phyloP scores from a whole-genome alignment of 805 yeast genomes.

The Maudiozyma bulderi region DNA sequence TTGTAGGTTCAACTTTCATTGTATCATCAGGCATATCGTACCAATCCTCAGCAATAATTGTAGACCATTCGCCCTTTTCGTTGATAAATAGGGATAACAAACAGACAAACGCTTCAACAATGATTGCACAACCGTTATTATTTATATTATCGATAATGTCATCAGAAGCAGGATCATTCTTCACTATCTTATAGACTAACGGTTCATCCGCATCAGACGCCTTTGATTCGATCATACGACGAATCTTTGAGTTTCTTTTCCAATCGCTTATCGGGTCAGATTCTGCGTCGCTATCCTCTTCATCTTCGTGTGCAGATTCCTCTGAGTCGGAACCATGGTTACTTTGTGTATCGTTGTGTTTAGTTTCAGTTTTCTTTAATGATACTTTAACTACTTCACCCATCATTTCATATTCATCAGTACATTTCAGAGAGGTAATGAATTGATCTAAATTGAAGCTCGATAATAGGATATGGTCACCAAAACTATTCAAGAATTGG shows the following conservation, averaged over 20 bases:
- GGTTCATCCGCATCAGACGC: slow-evolving; percentile 3
- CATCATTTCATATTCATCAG: slow-evolving; percentile 20
- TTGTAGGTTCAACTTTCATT: neutral
- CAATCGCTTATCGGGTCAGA: slow-evolving; percentile 13
- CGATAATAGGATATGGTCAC: slow-evolving; percentile 16
- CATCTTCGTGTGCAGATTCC: neutral
- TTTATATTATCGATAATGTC: slow-evolving; percentile 19
- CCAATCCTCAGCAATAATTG: slow-evolving; percentile 26
- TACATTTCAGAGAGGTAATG: slow-evolving; percentile 21
- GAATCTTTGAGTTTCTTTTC: slow-evolving; percentile 15
- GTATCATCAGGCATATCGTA: slow-evolving; percentile 9
- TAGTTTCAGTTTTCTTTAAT: neutral
- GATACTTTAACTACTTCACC: slow-evolving; percentile 21
- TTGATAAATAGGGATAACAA: slow-evolving; percentile 25
- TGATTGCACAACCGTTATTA: slow-evolving; percentile 17
- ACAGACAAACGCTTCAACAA: slow-evolving; percentile 23
- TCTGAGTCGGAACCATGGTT: neutral
- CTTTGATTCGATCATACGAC: slow-evolving; percentile 9
- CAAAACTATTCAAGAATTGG: slow-evolving; percentile 26
- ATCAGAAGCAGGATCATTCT: slow-evolving; percentile 18
- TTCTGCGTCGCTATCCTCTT: neutral
- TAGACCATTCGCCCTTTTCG: slow-evolving; percentile 28
- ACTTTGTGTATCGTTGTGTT: neutral
- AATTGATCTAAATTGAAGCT: slow-evolving; percentile 25
- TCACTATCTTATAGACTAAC: slow-evolving; percentile 10